Percentiles rank a stretch among this genome's conserved stretches.
phyloP scores from a whole-genome alignment of 345 rosid genomes.

The Populus simonii region DNA sequence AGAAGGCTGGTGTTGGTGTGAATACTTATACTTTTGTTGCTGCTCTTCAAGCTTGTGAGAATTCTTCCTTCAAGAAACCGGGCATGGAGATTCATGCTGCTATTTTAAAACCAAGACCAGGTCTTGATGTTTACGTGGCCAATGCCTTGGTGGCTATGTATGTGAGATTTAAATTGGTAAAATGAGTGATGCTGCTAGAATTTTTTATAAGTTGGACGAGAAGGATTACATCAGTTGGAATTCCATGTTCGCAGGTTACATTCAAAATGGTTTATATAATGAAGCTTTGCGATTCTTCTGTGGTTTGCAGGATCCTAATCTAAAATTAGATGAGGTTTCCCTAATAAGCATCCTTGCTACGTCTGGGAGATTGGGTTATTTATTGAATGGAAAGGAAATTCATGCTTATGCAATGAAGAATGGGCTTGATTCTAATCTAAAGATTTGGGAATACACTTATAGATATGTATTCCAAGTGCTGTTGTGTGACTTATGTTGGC shows the following conservation, averaged over 20 bases:
- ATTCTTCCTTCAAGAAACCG: constrained; percentile 35
- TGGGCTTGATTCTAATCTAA: constrained; percentile 50
- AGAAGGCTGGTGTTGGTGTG: constrained; percentile 37
- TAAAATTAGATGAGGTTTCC: constrained; percentile 56
- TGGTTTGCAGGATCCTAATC: constrained; percentile 45
- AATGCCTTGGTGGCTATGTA: constrained; percentile 17
- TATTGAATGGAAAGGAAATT: constrained; percentile 67
- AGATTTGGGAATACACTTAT: constrained; percentile 64
- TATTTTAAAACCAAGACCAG: constrained; percentile 45
- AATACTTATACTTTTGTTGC: constrained; percentile 60
- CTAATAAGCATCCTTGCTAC: constrained; percentile 48
- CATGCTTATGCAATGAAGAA: constrained; percentile 69
- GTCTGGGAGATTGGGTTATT: constrained; percentile 53
- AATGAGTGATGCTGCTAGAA: constrained; percentile 14
- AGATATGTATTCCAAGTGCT: constrained; percentile 81
- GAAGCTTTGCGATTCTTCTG: constrained; percentile 54
- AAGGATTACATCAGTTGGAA: constrained; percentile 18
- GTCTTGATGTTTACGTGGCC: constrained; percentile 13
- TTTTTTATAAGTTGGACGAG: constrained; percentile 9
- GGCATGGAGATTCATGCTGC: constrained; percentile 77
- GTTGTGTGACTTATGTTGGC: constrained; percentile 49
- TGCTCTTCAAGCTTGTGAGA: constrained; percentile 67
- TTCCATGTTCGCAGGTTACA: constrained; percentile 39
- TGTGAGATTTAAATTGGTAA: constrained; percentile 13
- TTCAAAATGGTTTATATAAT: constrained; percentile 26